Evolutionary conservation across 2,329 filamentous ascomycete genomes (phyloP).

Genomic region (Spiromastix sp.): DNA sequence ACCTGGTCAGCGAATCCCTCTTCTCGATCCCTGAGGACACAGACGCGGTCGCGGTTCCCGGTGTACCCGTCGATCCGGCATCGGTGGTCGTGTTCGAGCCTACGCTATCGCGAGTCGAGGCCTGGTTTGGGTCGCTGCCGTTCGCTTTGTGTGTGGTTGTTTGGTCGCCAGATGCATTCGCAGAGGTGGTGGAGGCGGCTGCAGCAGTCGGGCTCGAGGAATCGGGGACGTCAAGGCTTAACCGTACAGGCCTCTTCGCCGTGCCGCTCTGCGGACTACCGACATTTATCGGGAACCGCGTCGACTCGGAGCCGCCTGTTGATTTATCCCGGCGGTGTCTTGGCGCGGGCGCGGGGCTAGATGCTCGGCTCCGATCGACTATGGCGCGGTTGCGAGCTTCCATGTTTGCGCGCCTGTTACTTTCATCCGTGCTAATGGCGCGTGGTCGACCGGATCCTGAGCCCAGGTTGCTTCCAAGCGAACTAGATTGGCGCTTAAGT

Average conservation of each 20-base stretch:
- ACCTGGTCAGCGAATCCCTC: conserved; percentile 53
- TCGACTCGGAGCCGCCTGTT: conserved; percentile 52
- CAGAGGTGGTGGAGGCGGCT: conserved; percentile 20
- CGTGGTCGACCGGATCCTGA: conserved; percentile 52
- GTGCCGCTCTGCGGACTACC: conserved; percentile 46
- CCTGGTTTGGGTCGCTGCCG: conserved; percentile 26
- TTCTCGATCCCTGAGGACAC: conserved; percentile 41
- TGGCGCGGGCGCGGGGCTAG: conserved; percentile 49
- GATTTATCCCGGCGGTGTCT: conserved; percentile 72
- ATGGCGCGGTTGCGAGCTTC: conserved; percentile 83
- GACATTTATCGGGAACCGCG: conserved; percentile 73
- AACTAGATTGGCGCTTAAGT: conserved; percentile 61
- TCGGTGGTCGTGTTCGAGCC: conserved; percentile 14
- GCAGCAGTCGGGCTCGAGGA: conserved; percentile 38
- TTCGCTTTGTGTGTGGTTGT: conserved; percentile 23
- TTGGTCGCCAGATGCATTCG: background rate
- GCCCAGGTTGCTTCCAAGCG: conserved; percentile 12
- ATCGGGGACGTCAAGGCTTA: conserved; percentile 74
- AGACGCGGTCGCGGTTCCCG: conserved; percentile 21
- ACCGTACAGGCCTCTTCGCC: conserved; percentile 42
- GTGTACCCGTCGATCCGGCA: conserved; percentile 21
- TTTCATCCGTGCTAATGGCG: conserved; percentile 90
- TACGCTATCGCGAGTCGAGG: conserved; percentile 19
- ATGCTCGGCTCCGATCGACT: conserved; percentile 59
- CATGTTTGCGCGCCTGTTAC: conserved; percentile 85